phyloP scores from a whole-genome alignment of 345 rosid genomes.

The Boechera retrofracta region DNA sequence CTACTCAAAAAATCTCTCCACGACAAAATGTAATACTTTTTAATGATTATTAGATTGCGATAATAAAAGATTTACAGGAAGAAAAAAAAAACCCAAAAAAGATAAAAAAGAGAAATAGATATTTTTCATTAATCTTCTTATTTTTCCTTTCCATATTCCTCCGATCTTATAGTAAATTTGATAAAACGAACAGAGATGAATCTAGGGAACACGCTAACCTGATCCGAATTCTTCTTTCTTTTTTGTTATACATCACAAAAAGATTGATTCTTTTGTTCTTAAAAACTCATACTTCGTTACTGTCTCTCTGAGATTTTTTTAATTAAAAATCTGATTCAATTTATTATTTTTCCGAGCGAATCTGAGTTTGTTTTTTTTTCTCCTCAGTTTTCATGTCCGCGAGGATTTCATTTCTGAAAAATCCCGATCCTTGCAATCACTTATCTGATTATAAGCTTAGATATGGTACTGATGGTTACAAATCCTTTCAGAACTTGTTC shows the following conservation, averaged over 20 bases:
- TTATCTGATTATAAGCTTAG: conserved; percentile 77
- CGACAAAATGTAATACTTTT: conserved; percentile 41
- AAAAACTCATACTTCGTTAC: background rate
- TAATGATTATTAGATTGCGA: conserved; percentile 40
- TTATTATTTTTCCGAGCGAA: background rate
- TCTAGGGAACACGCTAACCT: conserved; percentile 26
- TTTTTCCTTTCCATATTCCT: conserved; percentile 19
- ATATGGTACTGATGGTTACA: conserved; percentile 62
- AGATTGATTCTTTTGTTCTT: conserved; percentile 30
- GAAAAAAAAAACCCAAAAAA: conserved; percentile 4
- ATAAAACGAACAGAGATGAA: conserved; percentile 34
- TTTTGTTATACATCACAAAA: conserved; percentile 11
- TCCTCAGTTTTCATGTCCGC: conserved; percentile 54
- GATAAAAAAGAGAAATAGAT: conserved; percentile 18
- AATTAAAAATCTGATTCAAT: background rate
- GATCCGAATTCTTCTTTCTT: conserved; percentile 33
- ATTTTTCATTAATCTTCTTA: conserved; percentile 19
- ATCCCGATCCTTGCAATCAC: conserved; percentile 75
- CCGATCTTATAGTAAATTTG: conserved; percentile 38
- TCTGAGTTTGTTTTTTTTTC: conserved; percentile 22
- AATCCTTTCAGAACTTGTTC: conserved; percentile 55
- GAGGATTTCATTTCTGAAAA: conserved; percentile 50
- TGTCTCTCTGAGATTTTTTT: background rate
- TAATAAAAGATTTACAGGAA: conserved; percentile 21
- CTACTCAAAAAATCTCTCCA: conserved; percentile 28